A percentile compares a stretch with the other conserved stretches of the same genome.
Evolutionary conservation across 78 protist genomes (phyloP).

Genomic region (Blattamonas nauphoetae): DNA sequence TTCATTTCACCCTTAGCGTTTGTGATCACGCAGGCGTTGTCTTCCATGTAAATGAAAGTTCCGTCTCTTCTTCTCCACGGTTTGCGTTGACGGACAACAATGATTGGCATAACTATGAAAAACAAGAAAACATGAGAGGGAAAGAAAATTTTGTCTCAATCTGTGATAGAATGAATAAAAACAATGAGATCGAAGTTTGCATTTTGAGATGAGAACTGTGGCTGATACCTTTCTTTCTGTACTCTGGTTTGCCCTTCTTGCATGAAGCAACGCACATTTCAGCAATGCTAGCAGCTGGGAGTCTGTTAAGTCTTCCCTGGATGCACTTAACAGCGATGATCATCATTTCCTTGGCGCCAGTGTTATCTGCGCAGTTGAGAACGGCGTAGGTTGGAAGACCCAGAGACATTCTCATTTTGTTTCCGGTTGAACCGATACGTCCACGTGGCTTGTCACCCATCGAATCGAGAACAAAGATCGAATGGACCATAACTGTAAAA

Average conservation of each 20-base stretch:
- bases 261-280: constrained; percentile 91
- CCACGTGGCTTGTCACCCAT: constrained; percentile 17
- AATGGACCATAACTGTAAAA: too few relatives aligned
- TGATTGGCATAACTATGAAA: constrained; percentile 68
- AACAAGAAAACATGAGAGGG: not conserved
- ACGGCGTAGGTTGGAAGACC: constrained; percentile 87
- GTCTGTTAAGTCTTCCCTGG: constrained; percentile 85
- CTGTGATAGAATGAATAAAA: not conserved
- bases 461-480: too few relatives aligned
- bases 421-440: constrained; percentile 56
- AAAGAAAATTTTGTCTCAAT: not conserved
- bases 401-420: constrained; percentile 69
- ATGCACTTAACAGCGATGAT: constrained; percentile 88
- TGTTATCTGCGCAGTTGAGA: constrained; percentile 99
- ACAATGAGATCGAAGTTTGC: not conserved
- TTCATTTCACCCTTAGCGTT: constrained; percentile 97
- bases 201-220: not conserved
- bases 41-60: constrained; percentile 86
- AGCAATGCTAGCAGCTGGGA: constrained; percentile 91
- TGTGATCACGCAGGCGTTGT: constrained; percentile 97
- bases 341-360: constrained; percentile 98
- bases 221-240: constrained; percentile 80
- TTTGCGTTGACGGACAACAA: constrained; percentile 94
- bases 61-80: constrained; percentile 89
- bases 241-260: constrained; percentile 98